Base-by-base conservation (phyloP, 352 stramenopile species). In the Elongisporangium undulatum region DNA sequence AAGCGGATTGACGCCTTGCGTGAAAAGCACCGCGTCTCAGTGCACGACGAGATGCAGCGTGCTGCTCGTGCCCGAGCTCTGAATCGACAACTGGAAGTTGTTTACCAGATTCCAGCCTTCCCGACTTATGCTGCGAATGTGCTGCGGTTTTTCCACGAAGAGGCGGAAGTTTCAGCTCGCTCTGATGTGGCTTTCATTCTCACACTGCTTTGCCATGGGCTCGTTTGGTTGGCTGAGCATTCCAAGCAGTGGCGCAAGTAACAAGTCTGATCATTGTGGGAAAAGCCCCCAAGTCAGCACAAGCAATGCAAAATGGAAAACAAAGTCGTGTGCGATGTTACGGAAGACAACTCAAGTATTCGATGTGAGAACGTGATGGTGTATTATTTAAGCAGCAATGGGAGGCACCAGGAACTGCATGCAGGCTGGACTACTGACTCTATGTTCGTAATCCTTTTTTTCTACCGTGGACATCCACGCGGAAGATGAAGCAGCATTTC, bases 91-190 rank as follows among this genome's bases (percentile, higher is more conserved):
- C 73, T 93, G 13, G 82, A 78, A 23, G 57, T 84, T 19, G 67
- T 90, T 55, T 90, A 92, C 64, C 69, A 93, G 58, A 89, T 93
- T 45, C 84, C 84, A 24, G 84, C 80, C 48, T 90, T 90, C 56
- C 90, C 84, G 20, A 81, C 56, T 19, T 89, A 87, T 24, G 79
- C 82, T 16, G 79, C 80, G 13, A 81, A 62, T 12, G 51, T 93
- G 21, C 52, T 90, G 58, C 80, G 82, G 49, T 90, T 90, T 60
- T 90, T 89, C 53, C 82, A 92, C 61, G 71, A 91, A 55, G 76
- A 87, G 58, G 82, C 84, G 0, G 84, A 92, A 61, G 75, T 75
- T 56, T 89, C 84, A 13, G 77, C 75, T 4, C 76, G 84, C 15
- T 84, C 81, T 17, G 80, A 93, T 64, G 82, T 93, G 8, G 82